Base-by-base conservation (phyloP, 1,139 yeast genomes). In the Debaryomycetaceae sp. region DNA sequence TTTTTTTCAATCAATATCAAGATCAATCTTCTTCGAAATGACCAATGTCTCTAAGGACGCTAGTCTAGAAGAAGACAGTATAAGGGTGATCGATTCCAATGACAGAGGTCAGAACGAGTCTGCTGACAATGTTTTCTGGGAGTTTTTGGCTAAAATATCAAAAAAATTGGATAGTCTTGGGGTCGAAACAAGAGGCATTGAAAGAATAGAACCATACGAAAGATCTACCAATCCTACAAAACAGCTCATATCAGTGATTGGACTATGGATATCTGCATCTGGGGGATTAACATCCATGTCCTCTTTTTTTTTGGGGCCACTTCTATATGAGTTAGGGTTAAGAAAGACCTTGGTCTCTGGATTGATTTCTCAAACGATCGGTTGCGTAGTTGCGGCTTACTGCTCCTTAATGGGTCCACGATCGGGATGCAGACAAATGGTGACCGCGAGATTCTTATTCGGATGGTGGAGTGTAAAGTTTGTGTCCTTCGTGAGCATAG, bases 241-340 rank as follows among this genome's bases (percentile, higher is more conserved):
- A 39, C 83, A 81, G 46, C 71, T 83, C 41, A 44, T 84, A 6
- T 75, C 83, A 20, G 88, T 87, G 14, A 66, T 78, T 13, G 91
- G 95, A 1, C 73, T 87, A 41, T 88, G 96, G 96, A 60, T 86
- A 31, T 82, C 91, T 34, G 96, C 91, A 0, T 78, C 90, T 50
- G 95, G 95, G 45, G 91, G 96, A 0, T 68, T 88, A 33, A 84
- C 95, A 5, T 85, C 96, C 1, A 85, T 87, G 87, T 84, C 95
- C 0, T 80, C 93, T 2, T 88, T 78, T 56, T 80, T 85, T 47
- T 65, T 87, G 41, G 95, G 95, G 0, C 88, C 96, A 0, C 62
- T 86, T 41, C 59, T 85, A 5, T 88, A 78, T 57, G 86, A 77
- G 2, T 67, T 88, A 17, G 86, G 88, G 5, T 81, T 86, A 52